A percentile compares a stretch with the other conserved stretches of the same genome.
Conservation (phyloP, 345 rosid species). For the Hirschfeldia incana region DNA sequence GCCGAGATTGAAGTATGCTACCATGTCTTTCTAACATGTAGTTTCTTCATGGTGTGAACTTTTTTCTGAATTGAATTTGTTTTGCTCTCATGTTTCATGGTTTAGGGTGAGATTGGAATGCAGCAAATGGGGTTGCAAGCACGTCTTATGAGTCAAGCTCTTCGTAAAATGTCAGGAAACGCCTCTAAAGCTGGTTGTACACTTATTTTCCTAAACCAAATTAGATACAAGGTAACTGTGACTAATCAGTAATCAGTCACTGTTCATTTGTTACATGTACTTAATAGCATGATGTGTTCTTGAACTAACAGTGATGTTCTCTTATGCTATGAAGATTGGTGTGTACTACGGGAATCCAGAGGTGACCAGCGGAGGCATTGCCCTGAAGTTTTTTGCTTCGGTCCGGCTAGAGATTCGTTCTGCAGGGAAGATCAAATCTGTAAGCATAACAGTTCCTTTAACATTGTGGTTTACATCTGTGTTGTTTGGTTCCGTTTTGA, state of each 20-base stretch:
- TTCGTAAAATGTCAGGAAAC: constrained; percentile 99
- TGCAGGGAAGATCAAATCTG: constrained; percentile 97
- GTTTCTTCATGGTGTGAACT: not conserved
- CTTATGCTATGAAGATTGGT: constrained; percentile 66
- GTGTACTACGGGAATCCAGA: constrained; percentile 98
- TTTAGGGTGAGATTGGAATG: constrained; percentile 97
- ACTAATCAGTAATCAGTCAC: not conserved
- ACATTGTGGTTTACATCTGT: not conserved
- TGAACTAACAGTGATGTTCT: constrained; percentile 23
- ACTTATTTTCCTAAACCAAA: constrained; percentile 88
- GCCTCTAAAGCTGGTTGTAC: constrained; percentile 99
- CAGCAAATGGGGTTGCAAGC: constrained; percentile 99
- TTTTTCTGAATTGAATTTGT: not conserved
- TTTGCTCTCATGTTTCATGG: not conserved
- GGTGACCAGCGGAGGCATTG: constrained; percentile 97
- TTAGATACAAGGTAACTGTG: constrained; percentile 80
- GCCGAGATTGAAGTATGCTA: constrained; percentile 86
- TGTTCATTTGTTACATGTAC: not conserved
- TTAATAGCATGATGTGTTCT: constrained; percentile 8
- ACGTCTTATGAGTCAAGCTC: constrained; percentile 98
- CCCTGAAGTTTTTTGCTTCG: constrained; percentile 91
- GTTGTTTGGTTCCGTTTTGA: constrained; percentile 13
- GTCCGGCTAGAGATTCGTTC: constrained; percentile 92
- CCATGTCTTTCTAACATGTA: not conserved
- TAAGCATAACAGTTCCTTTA: constrained; percentile 40